phyloP scores from a whole-genome alignment of 805 yeast genomes.

The Yamadazyma insecticola region DNA sequence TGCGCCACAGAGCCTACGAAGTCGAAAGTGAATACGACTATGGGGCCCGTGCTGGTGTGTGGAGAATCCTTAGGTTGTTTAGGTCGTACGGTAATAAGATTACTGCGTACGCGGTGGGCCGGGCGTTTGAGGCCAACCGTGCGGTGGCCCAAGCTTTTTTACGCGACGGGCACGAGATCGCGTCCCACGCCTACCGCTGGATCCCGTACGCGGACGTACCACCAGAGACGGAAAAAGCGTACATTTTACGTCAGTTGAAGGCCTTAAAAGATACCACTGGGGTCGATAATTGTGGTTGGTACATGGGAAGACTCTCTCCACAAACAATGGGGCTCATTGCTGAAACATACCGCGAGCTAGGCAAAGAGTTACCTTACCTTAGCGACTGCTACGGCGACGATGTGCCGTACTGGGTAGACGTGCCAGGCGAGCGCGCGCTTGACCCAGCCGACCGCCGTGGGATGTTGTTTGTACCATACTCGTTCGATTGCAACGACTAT shows the following conservation, averaged over 20 bases:
- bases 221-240: constrained; percentile 13
- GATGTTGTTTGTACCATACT: constrained; percentile 19
- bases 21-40: constrained; percentile 11
- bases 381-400: constrained; percentile 15
- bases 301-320: constrained; percentile 14
- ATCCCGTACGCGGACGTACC: constrained; percentile 11
- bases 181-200: constrained; percentile 15
- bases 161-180: constrained; percentile 15
- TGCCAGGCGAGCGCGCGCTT: constrained; percentile 12
- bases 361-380: constrained; percentile 10
- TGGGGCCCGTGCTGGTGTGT: constrained; percentile 12
- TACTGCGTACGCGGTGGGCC: constrained; percentile 14
- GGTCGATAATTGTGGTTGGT: constrained; percentile 11
- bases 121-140: constrained; percentile 10
- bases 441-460: constrained; percentile 17
- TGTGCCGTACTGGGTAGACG: constrained; percentile 14
- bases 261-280: constrained; percentile 10
- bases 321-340: constrained; percentile 10
- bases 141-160: constrained; percentile 12
- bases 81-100: constrained; percentile 8
- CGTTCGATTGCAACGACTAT: constrained; percentile 20
- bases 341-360: constrained; percentile 11
- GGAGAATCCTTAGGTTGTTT: constrained; percentile 11
- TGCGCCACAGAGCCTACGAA: constrained; percentile 7
- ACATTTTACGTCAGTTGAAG: constrained; percentile 10